These are phyloP conservation scores for Cyberlindnera meyerae DNA, from an alignment of 805 yeast species.

Conservation along the genomic window DNA sequence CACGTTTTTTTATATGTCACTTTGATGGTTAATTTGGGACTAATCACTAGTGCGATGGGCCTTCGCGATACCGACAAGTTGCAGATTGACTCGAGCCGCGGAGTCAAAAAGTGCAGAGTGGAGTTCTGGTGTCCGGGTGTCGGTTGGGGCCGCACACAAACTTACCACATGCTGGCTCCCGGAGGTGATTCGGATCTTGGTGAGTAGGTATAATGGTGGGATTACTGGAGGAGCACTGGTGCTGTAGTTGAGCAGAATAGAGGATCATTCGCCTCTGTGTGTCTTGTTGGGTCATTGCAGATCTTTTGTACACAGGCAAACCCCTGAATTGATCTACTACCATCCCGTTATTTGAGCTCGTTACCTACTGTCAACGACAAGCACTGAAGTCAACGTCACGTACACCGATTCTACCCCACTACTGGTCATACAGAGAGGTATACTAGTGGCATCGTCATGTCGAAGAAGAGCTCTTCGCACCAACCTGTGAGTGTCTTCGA, in stretches of 20 bases:
- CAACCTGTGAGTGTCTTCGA: slow-evolving; percentile 20
- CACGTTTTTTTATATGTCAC: slow-evolving; percentile 1
- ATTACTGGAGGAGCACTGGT: too few species aligned
- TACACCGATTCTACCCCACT: too few species aligned
- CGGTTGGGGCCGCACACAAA: slow-evolving; percentile 5
- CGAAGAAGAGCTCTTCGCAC: slow-evolving; percentile 14
- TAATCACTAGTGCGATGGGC: slow-evolving; percentile 5
- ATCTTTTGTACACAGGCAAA: too few species aligned
- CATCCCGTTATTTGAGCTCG: background rate
- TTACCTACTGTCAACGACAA: too few species aligned
- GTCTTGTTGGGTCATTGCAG: too few species aligned
- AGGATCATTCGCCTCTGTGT: too few species aligned
- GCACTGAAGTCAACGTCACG: too few species aligned
- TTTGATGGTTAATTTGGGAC: slow-evolving; percentile 11
- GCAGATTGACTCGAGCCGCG: slow-evolving; percentile 2
- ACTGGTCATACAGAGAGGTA: too few species aligned
- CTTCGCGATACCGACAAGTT: slow-evolving; percentile 5
- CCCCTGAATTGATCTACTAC: background rate
- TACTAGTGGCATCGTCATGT: too few species aligned
- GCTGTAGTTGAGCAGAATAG: too few species aligned
- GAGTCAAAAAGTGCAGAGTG: background rate
- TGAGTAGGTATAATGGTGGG: too few species aligned
- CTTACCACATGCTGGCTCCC: background rate
- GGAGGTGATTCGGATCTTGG: too few species aligned
- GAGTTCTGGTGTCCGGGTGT: slow-evolving; percentile 1